Evolutionary conservation across 495 filamentous ascomycete species (phyloP).

Genomic region (Lophiostoma macrostomum): DNA sequence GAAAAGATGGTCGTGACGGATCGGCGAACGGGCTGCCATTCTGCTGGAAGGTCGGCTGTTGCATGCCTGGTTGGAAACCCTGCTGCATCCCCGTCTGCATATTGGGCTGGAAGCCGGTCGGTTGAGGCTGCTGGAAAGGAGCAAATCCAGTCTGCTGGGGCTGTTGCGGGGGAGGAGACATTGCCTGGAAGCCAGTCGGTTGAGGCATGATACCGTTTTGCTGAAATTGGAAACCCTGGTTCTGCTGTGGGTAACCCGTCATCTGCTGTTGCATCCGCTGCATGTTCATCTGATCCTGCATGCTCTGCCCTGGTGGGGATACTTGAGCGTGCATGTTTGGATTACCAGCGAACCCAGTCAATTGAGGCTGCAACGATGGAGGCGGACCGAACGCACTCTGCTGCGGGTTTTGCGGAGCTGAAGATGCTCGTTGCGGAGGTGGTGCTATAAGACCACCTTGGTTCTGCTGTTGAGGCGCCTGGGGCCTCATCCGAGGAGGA

Average conservation of each 20-base stretch:
- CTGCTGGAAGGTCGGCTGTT: constrained; percentile 50
- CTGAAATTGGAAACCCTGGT: constrained; percentile 24
- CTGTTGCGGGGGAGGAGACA: constrained; percentile 45
- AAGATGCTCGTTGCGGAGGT: constrained; percentile 78
- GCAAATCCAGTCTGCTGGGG: constrained; percentile 60
- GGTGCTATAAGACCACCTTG: constrained; percentile 71
- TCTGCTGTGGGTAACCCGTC: constrained; percentile 32
- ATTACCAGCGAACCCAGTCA: constrained; percentile 65
- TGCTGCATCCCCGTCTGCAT: constrained; percentile 42
- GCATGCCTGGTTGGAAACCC: constrained; percentile 30
- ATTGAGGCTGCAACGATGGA: constrained; percentile 76
- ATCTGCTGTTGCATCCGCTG: constrained; percentile 59
- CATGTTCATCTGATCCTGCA: constrained; percentile 68
- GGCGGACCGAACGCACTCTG: constrained; percentile 66
- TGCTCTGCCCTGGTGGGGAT: constrained; percentile 70
- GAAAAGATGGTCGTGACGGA: constrained; percentile 57
- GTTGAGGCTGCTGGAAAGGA: constrained; percentile 39
- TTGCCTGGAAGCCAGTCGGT: constrained; percentile 24
- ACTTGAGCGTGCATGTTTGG: constrained; percentile 47
- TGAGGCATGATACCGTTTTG: constrained; percentile 34
- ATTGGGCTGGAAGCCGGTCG: constrained; percentile 26
- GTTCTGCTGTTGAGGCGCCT: constrained; percentile 61
- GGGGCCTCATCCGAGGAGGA: constrained; percentile 65
- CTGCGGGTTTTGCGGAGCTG: constrained; percentile 82
- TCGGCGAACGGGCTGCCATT: constrained; percentile 54